phyloP scores from a whole-genome alignment of 345 rosid genomes.

The Lenwebbia sp. region DNA sequence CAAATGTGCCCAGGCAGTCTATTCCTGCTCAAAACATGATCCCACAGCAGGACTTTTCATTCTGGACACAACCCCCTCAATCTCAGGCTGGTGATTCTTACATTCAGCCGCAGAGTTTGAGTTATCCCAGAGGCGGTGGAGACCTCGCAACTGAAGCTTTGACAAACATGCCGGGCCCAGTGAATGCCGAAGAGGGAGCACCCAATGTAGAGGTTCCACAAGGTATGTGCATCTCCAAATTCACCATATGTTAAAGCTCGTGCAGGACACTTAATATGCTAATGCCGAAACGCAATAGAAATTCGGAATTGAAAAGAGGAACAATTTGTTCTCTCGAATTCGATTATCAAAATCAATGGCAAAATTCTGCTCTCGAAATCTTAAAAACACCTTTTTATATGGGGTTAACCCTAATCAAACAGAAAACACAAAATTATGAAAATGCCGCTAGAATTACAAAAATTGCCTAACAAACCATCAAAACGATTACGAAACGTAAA shows the following conservation, averaged over 20 bases:
- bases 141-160: not conserved
- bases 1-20: not conserved
- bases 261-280: not conserved
- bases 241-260: not conserved
- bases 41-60: not conserved
- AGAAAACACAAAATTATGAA: too few species aligned
- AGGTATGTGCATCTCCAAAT: not conserved
- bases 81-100: fast-evolving
- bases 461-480: too few species aligned
- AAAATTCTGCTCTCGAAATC: too few species aligned
- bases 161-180: not conserved
- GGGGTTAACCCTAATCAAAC: too few species aligned
- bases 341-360: too few species aligned
- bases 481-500: too few species aligned
- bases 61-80: not conserved
- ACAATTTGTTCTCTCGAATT: too few species aligned
- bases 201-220: not conserved
- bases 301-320: too few species aligned
- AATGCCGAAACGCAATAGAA: too few species aligned
- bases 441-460: too few species aligned
- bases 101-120: not conserved
- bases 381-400: too few species aligned
- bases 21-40: not conserved
- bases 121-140: fast-evolving
- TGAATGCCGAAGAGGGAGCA: not conserved